Evolutionary conservation across 306 rosid species (phyloP), one percentile per base, ranked within the genome.

Genomic region (Trifolium repens): DNA sequence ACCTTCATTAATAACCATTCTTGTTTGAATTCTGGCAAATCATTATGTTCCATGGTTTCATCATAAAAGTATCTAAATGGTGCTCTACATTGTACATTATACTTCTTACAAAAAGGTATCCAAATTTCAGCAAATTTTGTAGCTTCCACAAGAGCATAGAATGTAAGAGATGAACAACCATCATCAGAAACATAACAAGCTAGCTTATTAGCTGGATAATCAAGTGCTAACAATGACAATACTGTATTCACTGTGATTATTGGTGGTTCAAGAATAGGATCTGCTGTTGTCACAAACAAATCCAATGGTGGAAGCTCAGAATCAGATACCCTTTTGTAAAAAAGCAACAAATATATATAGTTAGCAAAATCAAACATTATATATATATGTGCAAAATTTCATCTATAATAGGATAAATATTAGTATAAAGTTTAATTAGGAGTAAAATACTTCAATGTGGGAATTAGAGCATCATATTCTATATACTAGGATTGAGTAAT

Each of bases 121-220:
- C 96, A 90, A 46, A 77, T 37, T 68, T 81, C 26, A 4, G 93
- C 96, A 75, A 89, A 93, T 15, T 83, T 85, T 0, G 85, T 7
- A 1, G 94, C 90, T 84, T 90, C 85, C 0, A 49, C 15, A 22
- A 93, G 89, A 3, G 89, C 83, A 55, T 83, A 89, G 52, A 77
- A 85, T 5, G 82, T 87, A 27, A 67, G 32, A 30, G 79, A 71
- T 5, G 96, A 90, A 32, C 94, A 90, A 0, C 93, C 93, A 58
- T 93, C 98, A 72, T 90, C 98, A 0, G 96, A 93, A 4, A 90
- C 92, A 63, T 90, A 93, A 67, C 94, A 90, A 79, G 93, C 93
- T 14, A 93, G 81, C 85, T 85, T 89, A 52, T 86, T 44, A 11
- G 94, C 5, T 4, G 98, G 98, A 24, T 93, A 90, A 81, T 93